These are phyloP conservation scores for Phoma sp. DNA, from an alignment of 2,329 filamentous ascomycete species.

Conservation along the genomic window DNA sequence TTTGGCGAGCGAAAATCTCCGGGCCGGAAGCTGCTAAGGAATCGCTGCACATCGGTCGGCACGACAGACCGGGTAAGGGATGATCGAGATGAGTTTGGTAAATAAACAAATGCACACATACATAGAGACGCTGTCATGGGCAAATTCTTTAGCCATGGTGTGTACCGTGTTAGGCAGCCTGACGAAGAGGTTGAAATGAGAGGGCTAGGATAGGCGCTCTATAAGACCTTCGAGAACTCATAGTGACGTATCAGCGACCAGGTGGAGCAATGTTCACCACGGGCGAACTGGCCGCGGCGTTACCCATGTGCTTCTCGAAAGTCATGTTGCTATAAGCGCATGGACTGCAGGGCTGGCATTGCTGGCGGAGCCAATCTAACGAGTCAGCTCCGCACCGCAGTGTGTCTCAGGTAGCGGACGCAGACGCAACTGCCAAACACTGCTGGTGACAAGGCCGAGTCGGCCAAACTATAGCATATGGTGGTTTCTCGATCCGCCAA, in stretches of 20 bases:
- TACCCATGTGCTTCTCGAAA: conserved; percentile 12
- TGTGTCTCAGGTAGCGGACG: conserved; percentile 12
- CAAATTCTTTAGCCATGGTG: conserved; percentile 9
- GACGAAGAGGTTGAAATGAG: conserved; percentile 9
- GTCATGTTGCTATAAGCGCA: conserved; percentile 8
- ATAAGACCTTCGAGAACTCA: conserved; percentile 7
- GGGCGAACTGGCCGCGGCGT: conserved; percentile 11
- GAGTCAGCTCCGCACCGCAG: conserved; percentile 13
- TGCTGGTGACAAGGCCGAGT: background rate
- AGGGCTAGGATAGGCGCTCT: conserved; percentile 9
- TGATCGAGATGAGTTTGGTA: background rate
- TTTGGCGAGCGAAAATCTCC: conserved; percentile 7
- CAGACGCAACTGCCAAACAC: conserved; percentile 1
- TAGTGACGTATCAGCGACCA: conserved; percentile 10
- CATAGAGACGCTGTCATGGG: conserved; percentile 5
- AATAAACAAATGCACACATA: conserved; percentile 4
- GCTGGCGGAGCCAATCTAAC: conserved; percentile 16
- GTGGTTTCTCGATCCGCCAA: background rate
- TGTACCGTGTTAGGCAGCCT: background rate
- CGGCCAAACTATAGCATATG: background rate
- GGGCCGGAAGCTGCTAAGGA: conserved; percentile 4
- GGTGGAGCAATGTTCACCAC: conserved; percentile 2
- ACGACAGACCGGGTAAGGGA: conserved; percentile 6
- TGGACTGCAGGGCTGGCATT: conserved; percentile 13
- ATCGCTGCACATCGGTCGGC: conserved; percentile 1